phyloP scores from a whole-genome alignment of 2,329 filamentous ascomycete species.

The Cladophialophora bantiana region DNA sequence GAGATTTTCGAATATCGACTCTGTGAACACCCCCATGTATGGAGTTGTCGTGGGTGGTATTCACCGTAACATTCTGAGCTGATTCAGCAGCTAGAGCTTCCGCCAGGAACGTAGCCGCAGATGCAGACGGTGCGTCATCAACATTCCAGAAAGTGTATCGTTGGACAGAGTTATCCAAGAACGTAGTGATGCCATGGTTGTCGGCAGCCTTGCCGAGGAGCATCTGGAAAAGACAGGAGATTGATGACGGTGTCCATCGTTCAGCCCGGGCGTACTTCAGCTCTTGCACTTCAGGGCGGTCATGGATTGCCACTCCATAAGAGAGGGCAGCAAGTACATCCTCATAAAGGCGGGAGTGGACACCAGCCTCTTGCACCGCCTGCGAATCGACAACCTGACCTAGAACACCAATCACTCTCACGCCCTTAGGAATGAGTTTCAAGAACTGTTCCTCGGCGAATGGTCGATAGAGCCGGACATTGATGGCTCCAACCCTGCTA shows the following conservation, averaged over 20 bases:
- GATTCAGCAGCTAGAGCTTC: constrained; percentile 68
- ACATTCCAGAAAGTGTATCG: constrained; percentile 96
- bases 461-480: constrained; percentile 90
- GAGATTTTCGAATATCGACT: constrained; percentile 83
- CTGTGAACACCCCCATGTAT: constrained; percentile 78
- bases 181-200: constrained; percentile 54
- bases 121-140: constrained; percentile 73
- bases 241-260: constrained; percentile 64
- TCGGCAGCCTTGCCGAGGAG: constrained; percentile 53
- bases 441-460: constrained; percentile 96
- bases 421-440: constrained; percentile 75
- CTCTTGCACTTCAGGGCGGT: constrained; percentile 73
- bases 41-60: constrained; percentile 67
- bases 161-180: constrained; percentile 65
- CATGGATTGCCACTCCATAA: constrained; percentile 73
- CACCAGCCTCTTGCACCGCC: constrained; percentile 74
- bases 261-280: constrained; percentile 85
- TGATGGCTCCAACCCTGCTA: constrained; percentile 82
- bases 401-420: constrained; percentile 79
- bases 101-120: constrained; percentile 68
- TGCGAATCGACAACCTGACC: constrained; percentile 82
- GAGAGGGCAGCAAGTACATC: constrained; percentile 86
- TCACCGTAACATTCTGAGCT: constrained; percentile 66
- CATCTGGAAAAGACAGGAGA: constrained; percentile 54
- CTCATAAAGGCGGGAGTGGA: constrained; percentile 87